A percentile compares a stretch with the other conserved stretches of the same genome.
Evolutionary conservation across 1,139 yeast species (phyloP).

Genomic region (Yamadazyma sp.): DNA sequence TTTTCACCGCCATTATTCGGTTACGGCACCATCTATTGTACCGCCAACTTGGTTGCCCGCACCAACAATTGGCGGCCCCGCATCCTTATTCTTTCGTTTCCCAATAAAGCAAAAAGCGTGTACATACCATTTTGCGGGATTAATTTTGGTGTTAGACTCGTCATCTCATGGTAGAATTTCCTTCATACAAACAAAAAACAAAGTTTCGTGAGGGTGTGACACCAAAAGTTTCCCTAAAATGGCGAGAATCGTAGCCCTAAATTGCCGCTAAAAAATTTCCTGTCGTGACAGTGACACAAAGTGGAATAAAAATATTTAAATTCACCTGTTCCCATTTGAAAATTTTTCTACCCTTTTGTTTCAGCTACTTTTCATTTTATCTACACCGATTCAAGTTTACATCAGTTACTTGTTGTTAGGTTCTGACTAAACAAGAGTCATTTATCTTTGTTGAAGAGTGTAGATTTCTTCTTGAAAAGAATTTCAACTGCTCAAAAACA

Average conservation of each 20-base stretch:
- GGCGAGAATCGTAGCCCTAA: not conserved
- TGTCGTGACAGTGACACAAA: not conserved
- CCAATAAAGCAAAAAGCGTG: not conserved
- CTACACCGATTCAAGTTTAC: not conserved
- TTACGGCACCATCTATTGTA: not conserved
- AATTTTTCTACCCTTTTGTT: not conserved
- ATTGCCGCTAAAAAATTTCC: not conserved
- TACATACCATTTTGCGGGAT: not conserved
- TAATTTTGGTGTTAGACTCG: not conserved
- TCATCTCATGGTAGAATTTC: not conserved
- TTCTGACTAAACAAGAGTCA: conserved; percentile 1
- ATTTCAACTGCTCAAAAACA: not conserved
- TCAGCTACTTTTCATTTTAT: conserved; percentile 1
- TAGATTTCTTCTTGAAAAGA: not conserved
- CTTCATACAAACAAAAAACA: not conserved
- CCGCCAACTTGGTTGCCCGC: not conserved
- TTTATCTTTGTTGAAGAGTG: not conserved
- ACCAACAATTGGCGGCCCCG: not conserved
- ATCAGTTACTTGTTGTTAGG: not conserved
- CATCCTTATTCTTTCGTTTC: not conserved
- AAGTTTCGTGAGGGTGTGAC: not conserved
- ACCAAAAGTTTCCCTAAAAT: conserved; percentile 1
- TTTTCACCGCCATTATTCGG: not conserved
- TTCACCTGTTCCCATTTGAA: not conserved
- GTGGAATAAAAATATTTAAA: not conserved